Evolutionary conservation across 1,284 basidiomycete genomes (phyloP).

Genomic region (Ganoderma meredithae): DNA sequence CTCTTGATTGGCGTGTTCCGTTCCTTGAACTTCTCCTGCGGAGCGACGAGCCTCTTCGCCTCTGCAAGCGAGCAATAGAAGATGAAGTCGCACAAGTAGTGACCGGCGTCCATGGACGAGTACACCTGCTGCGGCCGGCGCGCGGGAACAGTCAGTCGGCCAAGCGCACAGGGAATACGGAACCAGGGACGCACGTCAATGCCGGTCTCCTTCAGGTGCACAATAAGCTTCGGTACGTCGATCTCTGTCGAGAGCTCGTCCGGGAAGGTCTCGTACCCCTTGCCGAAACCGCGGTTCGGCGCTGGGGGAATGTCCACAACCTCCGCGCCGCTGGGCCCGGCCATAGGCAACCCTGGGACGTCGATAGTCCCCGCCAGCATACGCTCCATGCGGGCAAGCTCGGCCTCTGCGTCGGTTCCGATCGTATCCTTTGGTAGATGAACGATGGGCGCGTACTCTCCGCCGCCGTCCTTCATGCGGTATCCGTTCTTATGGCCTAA

Average conservation of each 20-base stretch:
- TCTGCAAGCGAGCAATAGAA: conserved; percentile 84
- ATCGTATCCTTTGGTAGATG: conserved; percentile 40
- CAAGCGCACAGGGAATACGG: neutral
- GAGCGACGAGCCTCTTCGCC: conserved; percentile 58
- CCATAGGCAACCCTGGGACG: conserved; percentile 2
- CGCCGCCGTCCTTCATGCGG: conserved; percentile 71
- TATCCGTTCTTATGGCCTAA: conserved; percentile 76
- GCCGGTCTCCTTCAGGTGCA: conserved; percentile 63
- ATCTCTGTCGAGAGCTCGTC: conserved; percentile 57
- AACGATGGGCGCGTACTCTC: conserved; percentile 63
- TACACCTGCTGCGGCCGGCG: conserved; percentile 60
- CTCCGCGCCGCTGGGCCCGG: conserved; percentile 4
- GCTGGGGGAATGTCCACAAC: conserved; percentile 41
- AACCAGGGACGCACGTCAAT: conserved; percentile 57
- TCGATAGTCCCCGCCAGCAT: conserved; percentile 24
- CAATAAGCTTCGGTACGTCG: conserved; percentile 58
- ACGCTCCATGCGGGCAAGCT: conserved; percentile 47
- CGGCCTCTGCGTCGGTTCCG: conserved; percentile 35
- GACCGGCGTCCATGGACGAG: conserved; percentile 78
- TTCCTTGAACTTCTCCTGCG: conserved; percentile 55
- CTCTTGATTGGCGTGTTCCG: conserved; percentile 52
- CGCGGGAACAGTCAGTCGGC: conserved; percentile 19
- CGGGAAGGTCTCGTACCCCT: conserved; percentile 53
- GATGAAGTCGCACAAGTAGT: conserved; percentile 80
- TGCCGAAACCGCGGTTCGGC: conserved; percentile 57